Base-by-base conservation (phyloP, 257 asterid genomes). In the Leonotis leonurus region DNA sequence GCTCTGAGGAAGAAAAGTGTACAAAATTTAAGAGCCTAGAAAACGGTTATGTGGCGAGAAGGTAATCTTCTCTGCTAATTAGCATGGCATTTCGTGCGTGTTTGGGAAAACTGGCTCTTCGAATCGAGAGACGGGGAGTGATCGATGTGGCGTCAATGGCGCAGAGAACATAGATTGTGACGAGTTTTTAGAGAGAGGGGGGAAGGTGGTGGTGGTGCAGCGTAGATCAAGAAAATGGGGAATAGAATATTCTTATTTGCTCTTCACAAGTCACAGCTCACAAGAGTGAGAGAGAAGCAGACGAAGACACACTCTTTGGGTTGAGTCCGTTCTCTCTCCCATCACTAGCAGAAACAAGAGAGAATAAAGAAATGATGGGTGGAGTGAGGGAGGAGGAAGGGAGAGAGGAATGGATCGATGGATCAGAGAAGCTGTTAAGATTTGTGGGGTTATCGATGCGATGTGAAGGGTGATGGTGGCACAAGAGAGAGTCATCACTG, bases 391-490 rank as follows among this genome's bases (percentile, higher is more conserved):
- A n/a, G n/a, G n/a, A n/a, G n/a, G n/a, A n/a, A n/a, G n/a, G n/a
- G n/a, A n/a, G n/a, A n/a, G 39, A 10, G 56, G 46, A 5, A 8
- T 11, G 50, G 57, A 56, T 56, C 56, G 54, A 41, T 29, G 74
- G 71, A 65, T 61, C 69, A 55, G 71, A 53, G 72, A 59, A 68
- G 80, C 75, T 69, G 81, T 73, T 67, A 45, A 76, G 87, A 80
- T 80, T 80, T 78, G 90, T 80, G 83, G 81, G 80, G 78, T 67
- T 80, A 11, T 60, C 80, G 56, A 78, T 52, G 81, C 73, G 39
- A 33, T 6, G 39, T 2, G 33, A 60, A 37, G 76, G 30, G 69
- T 14, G 14, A 17, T 54, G 39, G 73, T 3, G n/a, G n/a, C n/a
- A n/a, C n/a, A n/a, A n/a, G n/a, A n/a, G 64, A 16, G 29, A 18